These are phyloP conservation scores for Grosmannia serpens DNA, from an alignment of 2,329 filamentous ascomycete species.

Conservation along the genomic window DNA sequence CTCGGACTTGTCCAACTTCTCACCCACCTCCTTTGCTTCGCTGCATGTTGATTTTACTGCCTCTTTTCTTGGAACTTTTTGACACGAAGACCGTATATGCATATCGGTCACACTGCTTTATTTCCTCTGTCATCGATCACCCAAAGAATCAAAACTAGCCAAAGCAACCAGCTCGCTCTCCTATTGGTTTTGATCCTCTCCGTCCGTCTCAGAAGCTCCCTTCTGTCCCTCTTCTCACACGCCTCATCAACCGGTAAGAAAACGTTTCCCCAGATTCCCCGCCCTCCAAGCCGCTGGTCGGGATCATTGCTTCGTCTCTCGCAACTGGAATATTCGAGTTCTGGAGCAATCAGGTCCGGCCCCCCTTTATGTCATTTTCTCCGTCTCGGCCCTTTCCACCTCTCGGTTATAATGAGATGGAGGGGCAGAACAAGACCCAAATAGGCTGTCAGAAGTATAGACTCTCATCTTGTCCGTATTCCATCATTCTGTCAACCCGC, in stretches of 20 bases:
- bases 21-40: background rate
- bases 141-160: slow-evolving; percentile 1
- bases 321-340: background rate
- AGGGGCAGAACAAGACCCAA: background rate
- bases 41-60: slow-evolving; percentile 2
- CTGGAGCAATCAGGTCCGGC: no score
- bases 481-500: background rate
- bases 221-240: background rate
- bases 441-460: background rate
- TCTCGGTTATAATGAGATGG: background rate
- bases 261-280: no score
- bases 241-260: background rate
- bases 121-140: background rate
- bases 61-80: slow-evolving; percentile 14
- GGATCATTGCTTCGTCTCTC: background rate
- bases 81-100: slow-evolving; percentile 10
- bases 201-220: background rate
- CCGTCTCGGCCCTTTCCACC: background rate
- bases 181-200: background rate
- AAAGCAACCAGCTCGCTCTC: background rate
- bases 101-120: slow-evolving; percentile 5
- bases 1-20: background rate
- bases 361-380: background rate
- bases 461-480: background rate
- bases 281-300: background rate